Conservation (phyloP, 176 grass and related monocot species). For the Carex parvula region DNA sequence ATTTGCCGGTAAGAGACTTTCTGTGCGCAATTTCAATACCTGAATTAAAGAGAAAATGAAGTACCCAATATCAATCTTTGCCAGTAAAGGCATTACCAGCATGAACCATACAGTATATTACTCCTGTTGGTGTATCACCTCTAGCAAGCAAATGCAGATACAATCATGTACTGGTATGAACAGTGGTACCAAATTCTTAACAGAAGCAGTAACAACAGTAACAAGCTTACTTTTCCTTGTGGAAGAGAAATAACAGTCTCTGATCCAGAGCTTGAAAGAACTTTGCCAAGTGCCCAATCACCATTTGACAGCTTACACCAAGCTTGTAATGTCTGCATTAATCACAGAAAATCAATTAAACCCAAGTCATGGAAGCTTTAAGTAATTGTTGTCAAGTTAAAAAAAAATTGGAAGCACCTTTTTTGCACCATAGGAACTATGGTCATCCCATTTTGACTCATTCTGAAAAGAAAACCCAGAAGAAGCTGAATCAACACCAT, state of each 20-base stretch:
- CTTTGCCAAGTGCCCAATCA: conserved; percentile 73
- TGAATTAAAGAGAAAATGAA: conserved; percentile 34
- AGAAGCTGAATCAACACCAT: conserved; percentile 25
- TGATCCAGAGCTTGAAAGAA: conserved; percentile 61
- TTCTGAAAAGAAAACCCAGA: conserved; percentile 33
- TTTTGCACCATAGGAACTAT: conserved; percentile 77
- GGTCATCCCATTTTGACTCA: conserved; percentile 65
- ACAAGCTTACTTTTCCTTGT: conserved; percentile 71
- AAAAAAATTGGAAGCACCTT: conserved; percentile 45
- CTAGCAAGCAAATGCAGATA: not conserved
- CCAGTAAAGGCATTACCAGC: not conserved
- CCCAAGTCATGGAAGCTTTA: not conserved
- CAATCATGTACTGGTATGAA: not conserved
- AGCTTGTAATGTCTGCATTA: conserved; percentile 74
- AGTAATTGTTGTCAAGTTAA: conserved; percentile 3
- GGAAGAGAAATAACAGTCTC: conserved; percentile 69
- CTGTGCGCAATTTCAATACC: conserved; percentile 70
- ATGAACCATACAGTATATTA: conserved; percentile 1
- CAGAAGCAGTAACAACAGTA: conserved; percentile 6
- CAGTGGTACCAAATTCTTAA: conserved; percentile 5
- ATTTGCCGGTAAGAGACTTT: conserved; percentile 80
- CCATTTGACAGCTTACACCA: conserved; percentile 77
- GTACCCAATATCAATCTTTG: conserved; percentile 1
- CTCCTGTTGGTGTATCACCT: not conserved
- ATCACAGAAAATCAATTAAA: conserved; percentile 27